These are phyloP conservation scores for Ogataea methanolica DNA, from an alignment of 805 yeast genomes.

Conservation along the genomic window DNA sequence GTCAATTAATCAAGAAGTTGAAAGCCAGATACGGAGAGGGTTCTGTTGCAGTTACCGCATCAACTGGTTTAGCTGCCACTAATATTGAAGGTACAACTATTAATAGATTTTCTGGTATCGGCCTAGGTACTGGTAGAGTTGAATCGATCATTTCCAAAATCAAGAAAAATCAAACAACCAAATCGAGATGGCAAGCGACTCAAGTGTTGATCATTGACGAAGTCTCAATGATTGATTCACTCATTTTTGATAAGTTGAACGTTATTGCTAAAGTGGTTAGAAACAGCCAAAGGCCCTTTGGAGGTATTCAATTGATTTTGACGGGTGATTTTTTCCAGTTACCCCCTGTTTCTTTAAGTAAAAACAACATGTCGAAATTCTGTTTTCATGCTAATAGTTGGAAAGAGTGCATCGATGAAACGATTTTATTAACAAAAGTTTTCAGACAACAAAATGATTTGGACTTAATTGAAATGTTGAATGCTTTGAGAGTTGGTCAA, in stretches of 20 bases:
- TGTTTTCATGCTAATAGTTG: conserved; percentile 77
- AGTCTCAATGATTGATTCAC: conserved; percentile 89
- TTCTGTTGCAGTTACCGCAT: conserved; percentile 83
- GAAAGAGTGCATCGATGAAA: conserved; percentile 56
- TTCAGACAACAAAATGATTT: conserved; percentile 85
- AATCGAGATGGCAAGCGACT: conserved; percentile 59
- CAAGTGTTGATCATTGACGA: conserved; percentile 84
- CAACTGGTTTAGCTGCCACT: conserved; percentile 94
- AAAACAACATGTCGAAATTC: conserved; percentile 39
- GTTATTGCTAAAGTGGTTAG: conserved; percentile 56
- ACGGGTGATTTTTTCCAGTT: conserved; percentile 97
- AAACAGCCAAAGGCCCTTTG: conserved; percentile 61
- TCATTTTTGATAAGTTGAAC: conserved; percentile 69
- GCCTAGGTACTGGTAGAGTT: conserved; percentile 59
- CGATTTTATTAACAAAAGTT: conserved; percentile 70
- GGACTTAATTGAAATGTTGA: conserved; percentile 71
- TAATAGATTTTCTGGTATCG: conserved; percentile 82
- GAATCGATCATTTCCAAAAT: conserved; percentile 44
- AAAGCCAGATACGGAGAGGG: conserved; percentile 37
- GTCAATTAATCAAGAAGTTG: conserved; percentile 57
- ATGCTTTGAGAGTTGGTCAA: conserved; percentile 72
- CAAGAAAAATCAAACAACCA: conserved; percentile 37
- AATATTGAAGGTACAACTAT: conserved; percentile 89
- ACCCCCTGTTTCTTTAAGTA: conserved; percentile 71
- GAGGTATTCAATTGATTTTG: conserved; percentile 85